Evolutionary conservation across 495 filamentous ascomycete genomes (phyloP).

Genomic region (Terfezia boudieri): DNA sequence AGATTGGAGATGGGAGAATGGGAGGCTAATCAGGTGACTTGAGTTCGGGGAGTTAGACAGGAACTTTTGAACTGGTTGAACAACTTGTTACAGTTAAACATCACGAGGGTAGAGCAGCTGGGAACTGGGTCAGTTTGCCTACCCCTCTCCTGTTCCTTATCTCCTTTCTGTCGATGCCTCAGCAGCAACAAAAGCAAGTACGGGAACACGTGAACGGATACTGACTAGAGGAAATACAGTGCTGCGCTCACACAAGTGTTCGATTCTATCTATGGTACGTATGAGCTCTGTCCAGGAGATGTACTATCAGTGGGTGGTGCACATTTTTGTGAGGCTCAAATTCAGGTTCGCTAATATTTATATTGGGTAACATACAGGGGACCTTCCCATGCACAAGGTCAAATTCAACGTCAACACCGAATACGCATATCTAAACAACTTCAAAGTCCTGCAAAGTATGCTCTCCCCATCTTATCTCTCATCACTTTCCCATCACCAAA

Average conservation of each 20-base stretch:
- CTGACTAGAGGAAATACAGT: conserved; percentile 82
- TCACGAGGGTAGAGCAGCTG: conserved; percentile 97
- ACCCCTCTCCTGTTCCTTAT: conserved; percentile 17
- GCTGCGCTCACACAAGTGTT: conserved; percentile 92
- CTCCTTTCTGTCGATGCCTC: conserved; percentile 3
- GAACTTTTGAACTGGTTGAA: conserved; percentile 94
- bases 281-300: too few relatives aligned
- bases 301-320: too few relatives aligned
- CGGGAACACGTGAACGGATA: conserved; percentile 55
- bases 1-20: too few relatives aligned
- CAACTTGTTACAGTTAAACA: conserved; percentile 86
- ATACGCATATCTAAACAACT: conserved; percentile 94
- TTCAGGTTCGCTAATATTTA: not conserved
- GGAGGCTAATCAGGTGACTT: too few relatives aligned
- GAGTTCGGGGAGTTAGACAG: conserved; percentile 35
- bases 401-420: conserved; percentile 96
- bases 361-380: conserved; percentile 27
- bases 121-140: conserved; percentile 65
- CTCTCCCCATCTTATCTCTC: conserved; percentile 7
- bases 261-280: conserved; percentile 80
- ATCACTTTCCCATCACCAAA: not conserved
- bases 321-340: too few relatives aligned
- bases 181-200: not conserved
- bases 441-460: conserved; percentile 87
- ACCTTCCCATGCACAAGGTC: conserved; percentile 87